phyloP scores from a whole-genome alignment of 495 filamentous ascomycete genomes.

The Penicillium atrosanguineum region DNA sequence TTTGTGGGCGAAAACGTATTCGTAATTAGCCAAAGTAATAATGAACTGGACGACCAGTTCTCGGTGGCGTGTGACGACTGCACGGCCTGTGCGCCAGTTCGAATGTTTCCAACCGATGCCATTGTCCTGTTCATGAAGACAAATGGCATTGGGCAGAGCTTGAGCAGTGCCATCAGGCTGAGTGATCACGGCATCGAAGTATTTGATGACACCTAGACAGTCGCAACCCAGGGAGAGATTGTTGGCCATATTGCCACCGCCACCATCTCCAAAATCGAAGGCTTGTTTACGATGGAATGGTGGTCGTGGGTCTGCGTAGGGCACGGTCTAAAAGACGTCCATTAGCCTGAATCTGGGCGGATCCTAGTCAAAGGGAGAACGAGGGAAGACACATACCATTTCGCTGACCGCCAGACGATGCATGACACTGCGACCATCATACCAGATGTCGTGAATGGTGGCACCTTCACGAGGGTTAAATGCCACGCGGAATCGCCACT shows the following conservation, averaged over 20 bases:
- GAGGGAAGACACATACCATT: slow-evolving; percentile 46
- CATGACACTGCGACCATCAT: slow-evolving; percentile 70
- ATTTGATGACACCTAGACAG: slow-evolving; percentile 67
- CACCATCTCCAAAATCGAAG: slow-evolving; percentile 71
- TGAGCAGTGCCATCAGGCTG: slow-evolving; percentile 53
- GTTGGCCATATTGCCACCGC: slow-evolving; percentile 67
- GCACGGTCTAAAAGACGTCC: slow-evolving; percentile 51
- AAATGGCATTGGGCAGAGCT: slow-evolving; percentile 61
- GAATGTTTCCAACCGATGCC: slow-evolving; percentile 72
- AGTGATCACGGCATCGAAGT: slow-evolving; percentile 59
- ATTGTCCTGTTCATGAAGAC: slow-evolving; percentile 69
- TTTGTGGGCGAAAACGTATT: slow-evolving; percentile 84
- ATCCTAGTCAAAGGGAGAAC: neutral
- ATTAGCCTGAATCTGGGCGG: neutral
- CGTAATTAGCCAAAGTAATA: slow-evolving; percentile 80
- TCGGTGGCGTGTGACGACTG: slow-evolving; percentile 58
- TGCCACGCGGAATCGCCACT: slow-evolving; percentile 66
- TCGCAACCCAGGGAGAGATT: slow-evolving; percentile 69
- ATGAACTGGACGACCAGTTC: slow-evolving; percentile 72
- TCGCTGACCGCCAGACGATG: slow-evolving; percentile 72
- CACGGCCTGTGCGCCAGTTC: slow-evolving; percentile 66
- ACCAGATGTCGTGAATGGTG: slow-evolving; percentile 67
- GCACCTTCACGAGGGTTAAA: slow-evolving; percentile 70
- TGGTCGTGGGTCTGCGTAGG: slow-evolving; percentile 60
- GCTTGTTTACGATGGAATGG: slow-evolving; percentile 70